These are phyloP conservation scores for Phyllosticta citrichinensis DNA, from an alignment of 2,329 filamentous ascomycete species.

Conservation along the genomic window DNA sequence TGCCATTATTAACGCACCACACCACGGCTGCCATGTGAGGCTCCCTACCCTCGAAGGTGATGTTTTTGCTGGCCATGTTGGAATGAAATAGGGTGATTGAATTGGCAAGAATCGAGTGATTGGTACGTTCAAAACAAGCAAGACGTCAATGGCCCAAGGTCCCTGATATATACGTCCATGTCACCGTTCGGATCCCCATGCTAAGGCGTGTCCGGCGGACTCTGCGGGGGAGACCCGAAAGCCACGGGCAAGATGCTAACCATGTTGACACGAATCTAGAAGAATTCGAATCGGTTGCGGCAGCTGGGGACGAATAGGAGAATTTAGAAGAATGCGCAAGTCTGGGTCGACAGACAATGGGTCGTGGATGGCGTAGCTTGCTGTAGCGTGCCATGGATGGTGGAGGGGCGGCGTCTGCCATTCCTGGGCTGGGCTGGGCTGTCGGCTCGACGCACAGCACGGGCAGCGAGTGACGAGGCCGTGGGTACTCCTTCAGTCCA, in stretches of 20 bases:
- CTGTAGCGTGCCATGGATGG: neutral
- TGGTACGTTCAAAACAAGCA: neutral
- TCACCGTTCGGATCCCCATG: slow-evolving; percentile 8
- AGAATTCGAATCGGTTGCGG: neutral
- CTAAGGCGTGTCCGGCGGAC: slow-evolving; percentile 3
- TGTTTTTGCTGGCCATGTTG: slow-evolving; percentile 12
- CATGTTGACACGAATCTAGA: neutral
- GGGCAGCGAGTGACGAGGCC: neutral
- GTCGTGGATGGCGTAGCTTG: neutral
- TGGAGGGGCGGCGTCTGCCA: neutral
- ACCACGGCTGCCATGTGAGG: neutral
- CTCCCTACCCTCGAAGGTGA: slow-evolving; percentile 13
- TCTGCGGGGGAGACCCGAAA: slow-evolving; percentile 4
- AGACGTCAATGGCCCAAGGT: neutral
- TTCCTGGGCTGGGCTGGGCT: neutral
- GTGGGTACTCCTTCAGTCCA: too few relatives aligned
- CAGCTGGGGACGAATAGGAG: neutral
- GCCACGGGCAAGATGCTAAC: neutral
- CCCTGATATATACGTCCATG: neutral
- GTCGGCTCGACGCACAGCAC: neutral
- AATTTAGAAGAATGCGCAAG: neutral
- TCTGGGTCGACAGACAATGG: neutral
- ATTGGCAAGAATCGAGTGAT: neutral
- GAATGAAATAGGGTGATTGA: neutral
- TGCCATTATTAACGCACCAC: neutral